Evolutionary conservation across 1,284 basidiomycete species (phyloP).

Genomic region (Puccinia polysora): DNA sequence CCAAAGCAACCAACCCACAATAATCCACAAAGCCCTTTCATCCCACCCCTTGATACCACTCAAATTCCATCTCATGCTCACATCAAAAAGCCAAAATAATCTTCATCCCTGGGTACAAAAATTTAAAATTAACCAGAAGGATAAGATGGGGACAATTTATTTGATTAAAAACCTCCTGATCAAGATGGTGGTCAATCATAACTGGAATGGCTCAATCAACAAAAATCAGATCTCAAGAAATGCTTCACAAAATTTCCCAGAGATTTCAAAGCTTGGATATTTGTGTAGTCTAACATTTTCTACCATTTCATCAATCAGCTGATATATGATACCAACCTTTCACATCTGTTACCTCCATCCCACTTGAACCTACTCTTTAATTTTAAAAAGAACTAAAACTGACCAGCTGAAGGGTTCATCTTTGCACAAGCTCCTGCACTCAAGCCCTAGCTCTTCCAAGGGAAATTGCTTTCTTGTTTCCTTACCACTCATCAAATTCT

Average conservation of each 20-base stretch:
- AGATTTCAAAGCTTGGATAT: conserved; percentile 34
- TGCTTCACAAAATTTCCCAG: not conserved
- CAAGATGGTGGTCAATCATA: conserved; percentile 31
- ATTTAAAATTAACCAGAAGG: conserved; percentile 2
- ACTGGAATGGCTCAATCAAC: conserved; percentile 20
- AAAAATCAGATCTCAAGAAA: conserved; percentile 31
- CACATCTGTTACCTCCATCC: not conserved
- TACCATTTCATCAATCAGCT: not conserved
- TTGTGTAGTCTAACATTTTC: too few relatives aligned
- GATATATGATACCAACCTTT: too few relatives aligned
- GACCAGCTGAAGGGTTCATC: too few relatives aligned
- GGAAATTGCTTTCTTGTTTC: too few relatives aligned
- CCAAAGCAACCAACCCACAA: too few relatives aligned
- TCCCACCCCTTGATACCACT: not conserved
- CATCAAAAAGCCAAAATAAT: not conserved
- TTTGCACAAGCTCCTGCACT: too few relatives aligned
- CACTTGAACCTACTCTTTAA: conserved; percentile 5
- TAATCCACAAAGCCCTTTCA: too few relatives aligned
- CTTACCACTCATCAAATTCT: too few relatives aligned
- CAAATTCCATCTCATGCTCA: too few relatives aligned
- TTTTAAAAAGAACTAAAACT: conserved; percentile 42
- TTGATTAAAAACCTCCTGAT: conserved; percentile 24
- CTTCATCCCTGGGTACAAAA: not conserved
- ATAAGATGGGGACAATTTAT: conserved; percentile 6
- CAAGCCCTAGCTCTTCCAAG: too few relatives aligned